phyloP scores from a whole-genome alignment of 306 rosid species.

The Pachyrhizus erosus region DNA sequence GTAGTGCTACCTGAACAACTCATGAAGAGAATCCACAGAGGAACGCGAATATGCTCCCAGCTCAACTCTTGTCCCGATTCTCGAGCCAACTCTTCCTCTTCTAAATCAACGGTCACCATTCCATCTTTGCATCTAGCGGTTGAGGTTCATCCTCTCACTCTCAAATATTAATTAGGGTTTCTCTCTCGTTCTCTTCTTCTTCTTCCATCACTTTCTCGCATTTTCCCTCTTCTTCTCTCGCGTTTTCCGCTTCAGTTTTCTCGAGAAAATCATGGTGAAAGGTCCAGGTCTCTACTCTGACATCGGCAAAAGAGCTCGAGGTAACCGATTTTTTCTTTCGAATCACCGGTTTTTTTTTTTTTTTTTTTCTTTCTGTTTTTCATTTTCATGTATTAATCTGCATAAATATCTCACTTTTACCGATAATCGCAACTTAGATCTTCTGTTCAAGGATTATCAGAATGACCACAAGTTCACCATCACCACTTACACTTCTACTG shows the following conservation, averaged over 20 bases:
- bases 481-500: slow-evolving; percentile 73
- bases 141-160: neutral
- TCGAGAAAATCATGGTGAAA: slow-evolving; percentile 73
- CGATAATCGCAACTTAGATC: slow-evolving; percentile 55
- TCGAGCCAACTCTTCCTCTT: slow-evolving; percentile 23
- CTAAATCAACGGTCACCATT: slow-evolving; percentile 52
- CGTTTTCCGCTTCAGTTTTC: slow-evolving; percentile 48
- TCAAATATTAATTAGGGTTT: slow-evolving; percentile 44
- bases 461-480: slow-evolving; percentile 91
- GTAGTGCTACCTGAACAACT: neutral
- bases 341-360: neutral
- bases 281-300: slow-evolving; percentile 96
- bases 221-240: slow-evolving; percentile 21
- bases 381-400: neutral
- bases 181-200: neutral
- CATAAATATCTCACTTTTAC: neutral
- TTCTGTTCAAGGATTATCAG: slow-evolving; percentile 92
- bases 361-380: neutral
- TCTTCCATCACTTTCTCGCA: neutral
- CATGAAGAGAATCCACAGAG: slow-evolving; percentile 1
- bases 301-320: slow-evolving; percentile 92
- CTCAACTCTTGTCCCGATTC: slow-evolving; percentile 36
- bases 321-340: slow-evolving; percentile 40
- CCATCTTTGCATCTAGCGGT: slow-evolving; percentile 48
- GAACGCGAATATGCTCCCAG: slow-evolving; percentile 41